Percentiles rank a stretch among this genome's conserved stretches.
Conservation (phyloP, 768 basidiomycete genomes). For the Chlorophyllum brunneum region DNA sequence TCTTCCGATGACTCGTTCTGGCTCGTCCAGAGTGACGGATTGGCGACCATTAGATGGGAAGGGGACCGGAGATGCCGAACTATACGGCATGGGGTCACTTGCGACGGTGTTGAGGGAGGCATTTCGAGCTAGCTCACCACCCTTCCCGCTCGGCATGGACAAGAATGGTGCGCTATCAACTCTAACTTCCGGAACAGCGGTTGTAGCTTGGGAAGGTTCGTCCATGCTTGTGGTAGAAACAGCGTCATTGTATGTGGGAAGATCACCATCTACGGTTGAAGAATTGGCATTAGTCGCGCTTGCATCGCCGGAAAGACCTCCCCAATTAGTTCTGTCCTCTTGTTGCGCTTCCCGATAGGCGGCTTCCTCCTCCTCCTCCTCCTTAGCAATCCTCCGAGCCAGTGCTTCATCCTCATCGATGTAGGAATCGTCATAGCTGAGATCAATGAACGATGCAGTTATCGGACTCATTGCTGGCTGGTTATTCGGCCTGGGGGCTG, state of each 20-base stretch:
- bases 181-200: constrained; percentile 2
- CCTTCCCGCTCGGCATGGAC: background rate
- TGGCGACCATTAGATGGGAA: background rate
- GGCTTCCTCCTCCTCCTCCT: constrained; percentile 38
- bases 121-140: constrained; percentile 1
- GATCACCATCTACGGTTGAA: background rate
- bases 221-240: constrained; percentile 1
- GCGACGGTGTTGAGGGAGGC: background rate
- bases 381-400: constrained; percentile 38
- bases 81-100: background rate
- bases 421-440: constrained; percentile 7
- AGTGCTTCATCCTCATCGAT: constrained; percentile 42
- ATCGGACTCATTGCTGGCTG: background rate
- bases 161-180: background rate
- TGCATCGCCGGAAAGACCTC: background rate
- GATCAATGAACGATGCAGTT: background rate
- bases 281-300: background rate
- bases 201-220: background rate
- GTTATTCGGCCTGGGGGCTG: background rate
- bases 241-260: constrained; percentile 5
- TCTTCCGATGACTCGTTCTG: constrained; percentile 9
- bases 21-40: constrained; percentile 1
- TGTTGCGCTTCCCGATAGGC: constrained; percentile 30
- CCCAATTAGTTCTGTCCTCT: constrained; percentile 24
- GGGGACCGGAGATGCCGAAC: background rate